Evolutionary conservation across 441 rosid genomes (phyloP), one percentile per base, ranked within the genome.

Genomic region (Francoa sonchifolia): DNA sequence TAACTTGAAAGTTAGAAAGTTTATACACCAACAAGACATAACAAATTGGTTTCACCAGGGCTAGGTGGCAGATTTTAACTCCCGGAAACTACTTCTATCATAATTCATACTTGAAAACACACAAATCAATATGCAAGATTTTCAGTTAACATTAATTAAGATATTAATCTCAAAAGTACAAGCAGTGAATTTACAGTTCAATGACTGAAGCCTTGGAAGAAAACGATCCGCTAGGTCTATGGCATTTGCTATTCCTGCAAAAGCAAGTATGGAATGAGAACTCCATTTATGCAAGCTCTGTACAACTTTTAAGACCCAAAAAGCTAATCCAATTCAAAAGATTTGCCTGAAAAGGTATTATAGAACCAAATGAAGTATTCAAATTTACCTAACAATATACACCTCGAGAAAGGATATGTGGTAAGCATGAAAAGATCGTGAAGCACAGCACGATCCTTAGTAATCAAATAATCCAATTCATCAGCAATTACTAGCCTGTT

Each of bases 351-450:
- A 7, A 20, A 15, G 16, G 8, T 8, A 12, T 26, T 2, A 11
- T 18, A 17, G 5, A 28, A 15, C 4, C 13, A 39, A 8, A 33
- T 15, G 14, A 15, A 31, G 47, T 19, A 5, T 13, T 75, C n/a
- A n/a, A n/a, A n/a, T n/a, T n/a, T n/a, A 82, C 96, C 94, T 68
- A 86, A 77, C 54, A 89, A 61, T 69, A 89, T 73, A 55, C 72
- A 79, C 26, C 70, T 65, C 33, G 92, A 84, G 57, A 65, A 77
- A 7, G 94, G 82, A 37, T 72, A 71, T 44, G 94, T 73, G 58
- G 92, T 82, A 33, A 84, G 92, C 92, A 79, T 77, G 63, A 84
- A 89, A 42, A 89, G 82, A 68, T 89, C 95, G 49, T 84, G 80
- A 36, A 89, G 94, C 37, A 89, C 86, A 50, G 73, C 82, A 4